Conservation (phyloP, 805 yeast species). For the Sporopachydermia quercuum region DNA sequence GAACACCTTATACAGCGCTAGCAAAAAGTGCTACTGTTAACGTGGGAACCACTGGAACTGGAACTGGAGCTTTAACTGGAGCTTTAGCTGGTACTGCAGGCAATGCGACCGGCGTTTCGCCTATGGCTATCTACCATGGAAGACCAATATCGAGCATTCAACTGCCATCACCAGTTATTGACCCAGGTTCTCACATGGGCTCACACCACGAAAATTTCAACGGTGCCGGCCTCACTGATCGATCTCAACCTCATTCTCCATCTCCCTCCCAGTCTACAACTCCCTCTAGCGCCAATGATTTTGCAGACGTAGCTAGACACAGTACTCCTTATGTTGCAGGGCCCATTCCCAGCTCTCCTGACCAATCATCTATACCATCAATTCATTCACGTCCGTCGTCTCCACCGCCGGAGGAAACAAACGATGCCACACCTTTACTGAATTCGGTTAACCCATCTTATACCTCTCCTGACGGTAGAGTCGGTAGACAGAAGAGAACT, state of each 20-base stretch:
- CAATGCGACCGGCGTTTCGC: conserved; percentile 5
- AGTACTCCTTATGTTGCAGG: conserved; percentile 4
- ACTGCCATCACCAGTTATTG: no score
- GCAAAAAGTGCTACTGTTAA: background rate
- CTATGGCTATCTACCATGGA: conserved; percentile 15
- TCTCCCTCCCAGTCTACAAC: conserved; percentile 3
- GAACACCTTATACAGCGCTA: background rate
- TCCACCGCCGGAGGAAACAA: conserved; percentile 2
- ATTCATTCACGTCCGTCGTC: background rate
- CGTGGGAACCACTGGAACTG: background rate
- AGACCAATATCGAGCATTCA: conserved; percentile 13
- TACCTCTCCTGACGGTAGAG: background rate
- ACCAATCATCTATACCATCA: no score
- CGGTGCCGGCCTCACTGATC: no score
- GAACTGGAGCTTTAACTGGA: background rate
- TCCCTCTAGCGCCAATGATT: conserved; percentile 3
- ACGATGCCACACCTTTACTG: conserved; percentile 2
- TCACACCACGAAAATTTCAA: no score
- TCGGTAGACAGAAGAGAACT: background rate
- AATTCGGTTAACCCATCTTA: background rate
- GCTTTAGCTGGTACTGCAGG: conserved; percentile 2
- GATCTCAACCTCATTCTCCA: conserved; percentile 7
- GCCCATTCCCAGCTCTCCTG: conserved; percentile 6
- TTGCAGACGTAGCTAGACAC: conserved; percentile 2
- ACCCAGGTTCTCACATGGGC: no score